A percentile compares a stretch with the other conserved stretches of the same genome.
Evolutionary conservation across 2,329 filamentous ascomycete species (phyloP).

Genomic region (Exophiala xenobiotica): DNA sequence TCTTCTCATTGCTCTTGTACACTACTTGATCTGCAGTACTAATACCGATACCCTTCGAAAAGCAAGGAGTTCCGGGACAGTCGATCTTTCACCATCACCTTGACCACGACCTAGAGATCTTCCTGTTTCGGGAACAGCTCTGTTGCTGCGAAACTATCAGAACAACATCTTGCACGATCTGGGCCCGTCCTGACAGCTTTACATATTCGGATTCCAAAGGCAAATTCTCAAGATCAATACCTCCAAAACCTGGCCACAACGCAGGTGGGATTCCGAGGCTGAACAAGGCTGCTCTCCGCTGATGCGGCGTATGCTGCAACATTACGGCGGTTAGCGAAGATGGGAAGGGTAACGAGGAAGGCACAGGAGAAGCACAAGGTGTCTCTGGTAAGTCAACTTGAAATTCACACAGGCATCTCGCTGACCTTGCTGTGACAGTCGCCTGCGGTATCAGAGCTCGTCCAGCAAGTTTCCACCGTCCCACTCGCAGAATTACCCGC

Average conservation of each 20-base stretch:
- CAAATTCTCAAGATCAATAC: not conserved
- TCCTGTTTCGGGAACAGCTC: not conserved
- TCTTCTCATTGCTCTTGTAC: slow-evolving; percentile 11
- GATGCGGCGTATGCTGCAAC: slow-evolving; percentile 27
- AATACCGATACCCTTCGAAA: not conserved
- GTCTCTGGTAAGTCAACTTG: slow-evolving; percentile 45
- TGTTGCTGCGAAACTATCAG: not conserved
- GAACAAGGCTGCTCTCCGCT: slow-evolving; percentile 14
- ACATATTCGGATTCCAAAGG: too few species aligned
- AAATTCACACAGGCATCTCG: slow-evolving; percentile 9
- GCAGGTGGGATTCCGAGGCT: slow-evolving; percentile 9
- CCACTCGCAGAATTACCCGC: slow-evolving; percentile 74
- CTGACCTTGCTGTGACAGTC: slow-evolving; percentile 59
- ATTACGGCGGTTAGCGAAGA: slow-evolving; percentile 32
- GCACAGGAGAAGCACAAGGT: slow-evolving; percentile 53
- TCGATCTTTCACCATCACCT: not conserved
- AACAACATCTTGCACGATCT: not conserved
- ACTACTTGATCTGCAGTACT: slow-evolving; percentile 5
- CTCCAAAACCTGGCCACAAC: not conserved
- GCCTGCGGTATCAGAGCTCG: slow-evolving; percentile 79
- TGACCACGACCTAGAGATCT: not conserved
- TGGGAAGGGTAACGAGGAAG: slow-evolving; percentile 56
- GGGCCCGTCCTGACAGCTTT: too few species aligned
- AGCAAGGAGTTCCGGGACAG: slow-evolving; percentile 10
- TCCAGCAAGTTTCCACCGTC: slow-evolving; percentile 65